These are phyloP conservation scores for Mucor plumbeus DNA, from an alignment of 371 early-diverging fungal genomes.

Conservation along the genomic window DNA sequence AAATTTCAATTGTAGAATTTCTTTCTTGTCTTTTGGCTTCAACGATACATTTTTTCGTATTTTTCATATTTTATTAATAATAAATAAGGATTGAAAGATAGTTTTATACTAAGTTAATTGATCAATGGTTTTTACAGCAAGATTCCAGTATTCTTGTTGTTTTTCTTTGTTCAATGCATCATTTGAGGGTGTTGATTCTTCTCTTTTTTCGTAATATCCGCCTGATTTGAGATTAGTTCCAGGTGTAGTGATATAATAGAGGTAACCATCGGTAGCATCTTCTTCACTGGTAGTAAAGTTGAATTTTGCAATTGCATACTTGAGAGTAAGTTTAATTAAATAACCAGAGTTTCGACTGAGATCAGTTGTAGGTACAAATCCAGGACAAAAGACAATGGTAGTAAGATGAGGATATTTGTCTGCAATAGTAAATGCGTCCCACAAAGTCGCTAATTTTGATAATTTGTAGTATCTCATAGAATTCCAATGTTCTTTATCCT, in stretches of 20 bases:
- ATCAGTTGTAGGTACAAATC: slow-evolving; percentile 49
- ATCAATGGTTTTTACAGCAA: slow-evolving; percentile 22
- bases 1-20: slow-evolving; percentile 5
- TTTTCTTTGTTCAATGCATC: slow-evolving; percentile 36
- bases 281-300: slow-evolving; percentile 39
- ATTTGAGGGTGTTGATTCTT: slow-evolving; percentile 26
- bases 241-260: slow-evolving; percentile 34
- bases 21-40: slow-evolving; percentile 14
- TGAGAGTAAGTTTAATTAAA: slow-evolving; percentile 27
- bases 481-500: slow-evolving; percentile 30
- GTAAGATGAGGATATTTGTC: slow-evolving; percentile 17
- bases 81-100: slow-evolving; percentile 5
- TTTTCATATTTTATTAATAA: slow-evolving; percentile 6
- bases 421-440: slow-evolving; percentile 26
- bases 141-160: slow-evolving; percentile 34
- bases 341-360: slow-evolving; percentile 35
- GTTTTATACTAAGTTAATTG: not conserved
- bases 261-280: slow-evolving; percentile 35
- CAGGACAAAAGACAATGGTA: slow-evolving; percentile 41
- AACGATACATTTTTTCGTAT: slow-evolving; percentile 5
- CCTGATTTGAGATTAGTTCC: slow-evolving; percentile 20
- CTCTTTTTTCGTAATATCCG: slow-evolving; percentile 27
- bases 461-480: slow-evolving; percentile 43
- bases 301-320: slow-evolving; percentile 26
- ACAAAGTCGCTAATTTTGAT: slow-evolving; percentile 39